Evolutionary conservation across 345 rosid species (phyloP).

Genomic region (Stellera chamaejasme): DNA sequence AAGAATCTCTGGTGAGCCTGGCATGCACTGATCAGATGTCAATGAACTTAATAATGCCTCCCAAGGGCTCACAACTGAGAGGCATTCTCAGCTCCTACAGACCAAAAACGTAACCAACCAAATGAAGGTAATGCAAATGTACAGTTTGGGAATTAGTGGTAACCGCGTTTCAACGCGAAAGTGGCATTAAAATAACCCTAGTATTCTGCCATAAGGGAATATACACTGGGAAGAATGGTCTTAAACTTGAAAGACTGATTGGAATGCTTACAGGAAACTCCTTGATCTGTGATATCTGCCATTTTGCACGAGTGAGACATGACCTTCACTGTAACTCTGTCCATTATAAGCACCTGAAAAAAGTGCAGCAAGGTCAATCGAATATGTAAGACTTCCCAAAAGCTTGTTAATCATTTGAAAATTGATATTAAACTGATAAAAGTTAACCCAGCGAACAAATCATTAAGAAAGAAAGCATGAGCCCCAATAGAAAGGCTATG

Average conservation of each 20-base stretch:
- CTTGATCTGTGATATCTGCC: constrained; percentile 95
- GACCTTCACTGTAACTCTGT: constrained; percentile 82
- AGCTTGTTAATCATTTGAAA: no score
- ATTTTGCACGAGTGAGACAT: constrained; percentile 86
- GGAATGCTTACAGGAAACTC: constrained; percentile 70
- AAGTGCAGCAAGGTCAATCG: not conserved
- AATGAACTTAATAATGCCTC: not conserved
- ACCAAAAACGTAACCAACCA: no score
- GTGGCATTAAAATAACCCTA: no score
- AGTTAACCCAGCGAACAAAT: not conserved
- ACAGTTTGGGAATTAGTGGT: no score
- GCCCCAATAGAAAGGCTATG: not conserved
- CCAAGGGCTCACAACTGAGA: no score
- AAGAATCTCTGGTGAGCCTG: constrained; percentile 4
- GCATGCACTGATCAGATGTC: not conserved
- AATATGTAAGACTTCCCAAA: no score
- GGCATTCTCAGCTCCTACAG: no score
- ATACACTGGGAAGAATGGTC: no score
- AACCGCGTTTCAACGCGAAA: no score
- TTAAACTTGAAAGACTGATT: not conserved
- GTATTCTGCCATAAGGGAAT: no score
- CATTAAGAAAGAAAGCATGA: not conserved
- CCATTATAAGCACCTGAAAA: constrained; percentile 81
- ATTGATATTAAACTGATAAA: not conserved
- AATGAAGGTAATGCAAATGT: not conserved